These are phyloP conservation scores for Penicillium mononematosum DNA, from an alignment of 495 filamentous ascomycete genomes.

Conservation along the genomic window DNA sequence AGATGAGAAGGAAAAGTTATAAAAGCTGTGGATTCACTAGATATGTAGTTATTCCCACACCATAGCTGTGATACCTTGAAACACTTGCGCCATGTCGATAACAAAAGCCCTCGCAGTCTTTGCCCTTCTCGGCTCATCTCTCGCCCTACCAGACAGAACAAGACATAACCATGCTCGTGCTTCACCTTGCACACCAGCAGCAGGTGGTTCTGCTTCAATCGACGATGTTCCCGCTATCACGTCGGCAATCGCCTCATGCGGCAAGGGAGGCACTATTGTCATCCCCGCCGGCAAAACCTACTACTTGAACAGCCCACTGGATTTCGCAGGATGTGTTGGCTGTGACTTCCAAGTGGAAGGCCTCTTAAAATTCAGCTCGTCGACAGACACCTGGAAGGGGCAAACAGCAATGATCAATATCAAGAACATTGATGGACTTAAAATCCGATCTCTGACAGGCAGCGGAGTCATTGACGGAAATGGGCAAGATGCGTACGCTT, in stretches of 20 bases:
- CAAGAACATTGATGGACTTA: conserved; percentile 33
- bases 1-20: not conserved
- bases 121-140: not conserved
- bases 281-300: conserved; percentile 43
- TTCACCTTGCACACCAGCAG: conserved; percentile 38
- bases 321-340: conserved; percentile 35
- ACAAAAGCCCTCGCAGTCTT: conserved; percentile 6
- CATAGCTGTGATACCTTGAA: not conserved
- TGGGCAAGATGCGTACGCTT: conserved; percentile 39
- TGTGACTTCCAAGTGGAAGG: conserved; percentile 48
- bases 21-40: not conserved
- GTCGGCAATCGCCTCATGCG: conserved; percentile 37
- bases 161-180: conserved; percentile 16
- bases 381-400: conserved; percentile 40
- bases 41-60: not conserved
- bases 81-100: conserved; percentile 1
- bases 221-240: conserved; percentile 44
- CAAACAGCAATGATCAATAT: conserved; percentile 41
- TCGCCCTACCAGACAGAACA: conserved; percentile 11
- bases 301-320: conserved; percentile 39
- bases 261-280: conserved; percentile 43
- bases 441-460: conserved; percentile 39
- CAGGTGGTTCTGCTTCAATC: conserved; percentile 28
- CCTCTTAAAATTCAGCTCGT: conserved; percentile 35
- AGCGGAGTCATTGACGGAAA: conserved; percentile 46